These are phyloP conservation scores for Fimicolochytrium jonesii DNA, from an alignment of 192 early-diverging fungal genomes.

Conservation along the genomic window DNA sequence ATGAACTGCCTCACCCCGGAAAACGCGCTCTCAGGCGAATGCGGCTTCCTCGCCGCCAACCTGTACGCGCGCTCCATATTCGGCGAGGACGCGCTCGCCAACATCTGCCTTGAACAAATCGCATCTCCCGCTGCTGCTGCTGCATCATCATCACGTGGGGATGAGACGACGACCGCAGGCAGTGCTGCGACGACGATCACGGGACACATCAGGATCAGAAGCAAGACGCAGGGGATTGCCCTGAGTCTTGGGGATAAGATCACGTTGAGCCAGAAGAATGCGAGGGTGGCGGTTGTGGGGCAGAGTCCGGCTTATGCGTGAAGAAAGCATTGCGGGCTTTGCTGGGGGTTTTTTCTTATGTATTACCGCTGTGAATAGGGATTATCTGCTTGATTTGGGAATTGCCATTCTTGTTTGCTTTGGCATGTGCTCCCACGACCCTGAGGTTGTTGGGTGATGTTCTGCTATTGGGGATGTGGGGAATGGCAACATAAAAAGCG, in stretches of 20 bases:
- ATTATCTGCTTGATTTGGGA: too few relatives aligned
- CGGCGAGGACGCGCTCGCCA: slow-evolving; percentile 98
- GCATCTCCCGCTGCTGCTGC: slow-evolving; percentile 73
- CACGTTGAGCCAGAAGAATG: slow-evolving; percentile 17
- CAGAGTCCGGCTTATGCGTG: too few relatives aligned
- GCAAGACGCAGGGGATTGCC: slow-evolving; percentile 98
- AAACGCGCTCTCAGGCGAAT: slow-evolving; percentile 85
- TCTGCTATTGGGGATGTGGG: too few relatives aligned
- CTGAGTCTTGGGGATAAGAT: slow-evolving; percentile 76
- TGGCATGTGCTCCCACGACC: too few relatives aligned
- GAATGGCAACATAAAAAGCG: too few relatives aligned
- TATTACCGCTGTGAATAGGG: too few relatives aligned
- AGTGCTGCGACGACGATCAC: slow-evolving; percentile 65
- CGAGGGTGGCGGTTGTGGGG: too few relatives aligned
- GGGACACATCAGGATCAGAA: slow-evolving; percentile 95
- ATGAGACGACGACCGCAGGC: slow-evolving; percentile 62
- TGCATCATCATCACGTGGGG: slow-evolving; percentile 95
- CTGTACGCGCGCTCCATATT: slow-evolving; percentile 95
- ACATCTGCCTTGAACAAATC: slow-evolving; percentile 83
- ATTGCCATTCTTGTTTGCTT: too few relatives aligned
- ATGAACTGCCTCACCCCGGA: slow-evolving; percentile 98
- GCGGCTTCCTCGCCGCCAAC: slow-evolving; percentile 96
- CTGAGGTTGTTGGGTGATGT: too few relatives aligned
- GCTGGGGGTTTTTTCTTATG: too few relatives aligned
- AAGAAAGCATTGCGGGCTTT: too few relatives aligned